These are phyloP conservation scores for Colletotrichum sp. DNA, from an alignment of 2,329 filamentous ascomycete genomes.

Conservation along the genomic window DNA sequence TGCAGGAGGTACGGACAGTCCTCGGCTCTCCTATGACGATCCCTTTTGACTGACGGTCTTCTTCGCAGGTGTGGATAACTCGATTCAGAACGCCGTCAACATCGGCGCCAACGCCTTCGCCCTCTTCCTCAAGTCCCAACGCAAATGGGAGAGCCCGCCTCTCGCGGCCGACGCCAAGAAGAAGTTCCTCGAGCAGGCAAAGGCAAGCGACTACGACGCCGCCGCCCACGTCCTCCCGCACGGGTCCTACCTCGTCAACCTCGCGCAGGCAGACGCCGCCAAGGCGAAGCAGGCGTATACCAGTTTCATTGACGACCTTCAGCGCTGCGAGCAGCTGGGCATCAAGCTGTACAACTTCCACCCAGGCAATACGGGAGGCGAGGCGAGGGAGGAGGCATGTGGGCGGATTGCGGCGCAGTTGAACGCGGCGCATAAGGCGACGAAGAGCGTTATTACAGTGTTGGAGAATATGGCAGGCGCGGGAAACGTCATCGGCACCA, in stretches of 20 bases:
- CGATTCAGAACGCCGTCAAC: conserved; percentile 76
- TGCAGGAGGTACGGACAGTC: conserved; percentile 71
- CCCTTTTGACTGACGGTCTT: neutral
- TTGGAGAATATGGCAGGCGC: conserved; percentile 95
- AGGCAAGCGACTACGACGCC: conserved; percentile 73
- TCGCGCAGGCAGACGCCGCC: conserved; percentile 80
- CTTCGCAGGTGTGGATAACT: conserved; percentile 80
- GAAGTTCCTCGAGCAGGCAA: conserved; percentile 73
- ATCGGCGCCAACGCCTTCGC: conserved; percentile 95
- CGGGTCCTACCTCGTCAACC: conserved; percentile 94
- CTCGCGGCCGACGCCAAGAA: conserved; percentile 71
- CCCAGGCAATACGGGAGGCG: conserved; percentile 80
- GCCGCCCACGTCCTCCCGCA: conserved; percentile 83
- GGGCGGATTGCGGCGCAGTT: conserved; percentile 80
- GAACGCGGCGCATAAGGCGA: conserved; percentile 81
- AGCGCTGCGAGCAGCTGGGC: conserved; percentile 82
- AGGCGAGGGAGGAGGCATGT: conserved; percentile 72
- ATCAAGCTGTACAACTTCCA: conserved; percentile 98
- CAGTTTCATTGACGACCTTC: conserved; percentile 86
- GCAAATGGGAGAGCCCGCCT: conserved; percentile 89
- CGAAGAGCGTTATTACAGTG: conserved; percentile 77
- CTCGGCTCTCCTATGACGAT: neutral
- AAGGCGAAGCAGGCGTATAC: conserved; percentile 88
- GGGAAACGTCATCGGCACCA: conserved; percentile 85
- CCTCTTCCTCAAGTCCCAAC: conserved; percentile 93